A percentile compares a stretch with the other conserved stretches of the same genome.
phyloP scores from a whole-genome alignment of 2,329 filamentous ascomycete genomes.

The Clonostachys sp. region DNA sequence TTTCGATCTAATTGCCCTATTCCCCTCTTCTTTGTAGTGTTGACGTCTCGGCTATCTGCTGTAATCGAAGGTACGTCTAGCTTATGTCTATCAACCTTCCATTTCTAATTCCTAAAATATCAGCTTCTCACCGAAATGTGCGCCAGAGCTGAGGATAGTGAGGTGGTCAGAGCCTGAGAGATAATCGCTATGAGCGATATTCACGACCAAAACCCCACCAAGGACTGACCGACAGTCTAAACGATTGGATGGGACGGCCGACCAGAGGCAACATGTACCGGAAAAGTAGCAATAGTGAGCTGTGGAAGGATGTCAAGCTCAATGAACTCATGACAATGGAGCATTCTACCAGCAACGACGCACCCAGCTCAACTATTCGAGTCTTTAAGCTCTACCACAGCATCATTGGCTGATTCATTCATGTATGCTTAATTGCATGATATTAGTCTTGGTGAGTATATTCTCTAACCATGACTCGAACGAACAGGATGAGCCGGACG shows the following conservation, averaged over 20 bases:
- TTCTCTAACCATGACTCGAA: neutral
- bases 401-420: neutral
- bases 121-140: neutral
- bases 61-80: no score
- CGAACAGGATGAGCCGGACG: neutral
- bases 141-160: neutral
- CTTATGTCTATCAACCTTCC: no score
- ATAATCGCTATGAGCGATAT: neutral
- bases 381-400: neutral
- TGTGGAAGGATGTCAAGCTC: neutral
- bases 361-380: neutral
- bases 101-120: no score
- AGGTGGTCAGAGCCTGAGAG: no score
- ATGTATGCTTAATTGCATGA: neutral
- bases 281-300: neutral
- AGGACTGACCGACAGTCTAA: neutral
- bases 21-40: no score
- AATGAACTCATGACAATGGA: neutral
- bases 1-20: no score
- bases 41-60: no score
- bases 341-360: neutral
- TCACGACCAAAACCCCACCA: neutral
- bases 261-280: neutral
- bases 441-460: neutral
- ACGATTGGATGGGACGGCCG: neutral